Evolutionary conservation across 768 basidiomycete genomes (phyloP).

Genomic region (Exidia glandulosa): DNA sequence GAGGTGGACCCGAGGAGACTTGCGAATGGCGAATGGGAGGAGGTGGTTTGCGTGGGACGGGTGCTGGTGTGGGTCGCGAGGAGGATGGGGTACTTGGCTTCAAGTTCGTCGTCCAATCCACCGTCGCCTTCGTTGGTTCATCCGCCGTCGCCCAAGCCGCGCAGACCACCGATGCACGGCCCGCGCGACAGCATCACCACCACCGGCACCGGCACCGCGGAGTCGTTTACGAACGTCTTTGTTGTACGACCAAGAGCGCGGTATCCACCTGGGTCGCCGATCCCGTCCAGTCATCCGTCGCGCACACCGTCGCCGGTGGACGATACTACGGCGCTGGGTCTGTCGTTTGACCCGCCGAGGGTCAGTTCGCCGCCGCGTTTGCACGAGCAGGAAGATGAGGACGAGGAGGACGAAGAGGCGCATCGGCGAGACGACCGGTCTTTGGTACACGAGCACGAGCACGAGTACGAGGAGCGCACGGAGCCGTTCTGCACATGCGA

Average conservation of each 20-base stretch:
- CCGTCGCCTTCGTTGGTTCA: too few relatives aligned
- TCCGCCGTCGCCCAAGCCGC: not conserved
- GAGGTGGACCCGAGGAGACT: conserved; percentile 54
- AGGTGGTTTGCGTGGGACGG: conserved; percentile 53
- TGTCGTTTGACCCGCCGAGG: not conserved
- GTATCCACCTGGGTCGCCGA: too few relatives aligned
- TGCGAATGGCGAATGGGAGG: conserved; percentile 53
- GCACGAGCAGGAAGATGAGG: not conserved
- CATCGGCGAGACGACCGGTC: too few relatives aligned
- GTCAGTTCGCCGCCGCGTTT: not conserved
- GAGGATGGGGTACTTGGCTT: conserved; percentile 27
- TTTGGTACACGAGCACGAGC: not conserved
- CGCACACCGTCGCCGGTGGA: not conserved
- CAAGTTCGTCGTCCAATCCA: not conserved
- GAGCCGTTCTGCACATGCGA: not conserved
- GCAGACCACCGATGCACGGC: too few relatives aligned
- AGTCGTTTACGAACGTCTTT: too few relatives aligned
- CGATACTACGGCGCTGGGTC: not conserved
- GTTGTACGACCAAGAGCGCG: too few relatives aligned
- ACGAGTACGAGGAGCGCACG: not conserved
- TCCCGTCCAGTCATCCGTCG: not conserved
- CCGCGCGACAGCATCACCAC: too few relatives aligned
- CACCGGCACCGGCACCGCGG: too few relatives aligned
- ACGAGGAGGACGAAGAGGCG: not conserved
- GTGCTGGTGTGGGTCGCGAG: conserved; percentile 61